phyloP scores from a whole-genome alignment of 2,329 filamentous ascomycete species.

The Colletotrichum lupini region DNA sequence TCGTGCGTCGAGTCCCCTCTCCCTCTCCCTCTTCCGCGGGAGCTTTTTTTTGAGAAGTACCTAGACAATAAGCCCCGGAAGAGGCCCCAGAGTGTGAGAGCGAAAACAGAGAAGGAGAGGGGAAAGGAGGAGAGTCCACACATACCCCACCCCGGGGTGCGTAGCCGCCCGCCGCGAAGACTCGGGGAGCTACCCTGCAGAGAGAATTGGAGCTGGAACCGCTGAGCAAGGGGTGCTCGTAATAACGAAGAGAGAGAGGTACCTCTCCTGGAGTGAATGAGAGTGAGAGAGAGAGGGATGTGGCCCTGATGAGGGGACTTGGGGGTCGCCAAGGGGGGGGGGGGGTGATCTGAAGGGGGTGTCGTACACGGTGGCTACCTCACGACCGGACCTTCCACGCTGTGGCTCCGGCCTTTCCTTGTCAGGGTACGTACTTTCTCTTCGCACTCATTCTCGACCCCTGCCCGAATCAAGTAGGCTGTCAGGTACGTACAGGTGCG shows the following conservation, averaged over 20 bases:
- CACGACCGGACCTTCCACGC: neutral
- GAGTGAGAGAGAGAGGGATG: neutral
- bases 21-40: neutral
- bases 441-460: neutral
- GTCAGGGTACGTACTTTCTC: neutral
- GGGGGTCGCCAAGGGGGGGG: neutral
- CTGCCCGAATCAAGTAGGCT: neutral
- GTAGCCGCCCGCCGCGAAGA: conserved; percentile 29
- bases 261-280: neutral
- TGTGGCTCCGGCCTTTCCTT: neutral
- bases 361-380: neutral
- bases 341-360: neutral
- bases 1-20: neutral
- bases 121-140: neutral
- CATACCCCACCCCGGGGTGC: conserved; percentile 26
- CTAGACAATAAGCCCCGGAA: neutral
- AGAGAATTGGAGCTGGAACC: conserved; percentile 4
- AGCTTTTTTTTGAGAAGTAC: neutral
- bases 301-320: neutral
- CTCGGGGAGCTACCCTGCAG: conserved; percentile 30
- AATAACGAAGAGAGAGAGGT: conserved; percentile 16
- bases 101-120: neutral
- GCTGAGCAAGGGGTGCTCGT: conserved; percentile 9
- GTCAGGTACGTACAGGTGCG: neutral
- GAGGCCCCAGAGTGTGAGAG: neutral